Evolutionary conservation across 352 stramenopile species (phyloP), one percentile per base, ranked within the genome.

Genomic region (Sclerospora graminicola): DNA sequence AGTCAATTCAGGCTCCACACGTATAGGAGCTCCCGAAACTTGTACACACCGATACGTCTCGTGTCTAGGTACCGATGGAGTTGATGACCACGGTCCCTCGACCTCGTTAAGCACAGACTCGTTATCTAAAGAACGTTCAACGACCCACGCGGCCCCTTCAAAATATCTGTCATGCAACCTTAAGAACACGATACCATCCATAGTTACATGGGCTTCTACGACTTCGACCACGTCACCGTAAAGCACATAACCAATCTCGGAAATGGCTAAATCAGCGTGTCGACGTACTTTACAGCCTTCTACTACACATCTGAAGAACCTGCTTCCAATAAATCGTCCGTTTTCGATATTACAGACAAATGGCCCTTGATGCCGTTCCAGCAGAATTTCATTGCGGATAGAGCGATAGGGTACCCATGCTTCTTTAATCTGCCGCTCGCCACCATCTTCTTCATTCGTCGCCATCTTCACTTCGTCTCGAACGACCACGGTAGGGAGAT

Each of bases 151-250:
- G 1, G 56, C 35, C 4, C 60, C 73, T 39, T 86, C 73, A 62
- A 88, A 88, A 54, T 88, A 88, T 11, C 69, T 54, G 11, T 58
- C 51, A 40, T 88, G 66, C 6, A 88, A 48, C 8, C 50, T 60
- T 9, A 86, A 45, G 33, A 88, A 88, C 4, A 86, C 69, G 14
- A 88, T 32, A 23, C 76, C 73, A 34, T 83, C 69, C 4, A 41
- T 2, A 26, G 51, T 30, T 11, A 86, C 45, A 18, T 26, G 41
- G 20, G 69, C 59, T 44, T 78, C 60, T 13, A 84, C 56, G n/a
- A 83, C 70, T 50, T 88, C 69, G 7, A 86, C 59, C 10, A 88
- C 76, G 39, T 88, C 76, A 1, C 76, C 76, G 19, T 84, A 88
- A 2, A 86, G 57, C 40, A 88, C 55, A 44, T 84, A 88, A 5